Base-by-base conservation (phyloP, 148 eudicot genomes). In the Vaccinium myrtillus region DNA sequence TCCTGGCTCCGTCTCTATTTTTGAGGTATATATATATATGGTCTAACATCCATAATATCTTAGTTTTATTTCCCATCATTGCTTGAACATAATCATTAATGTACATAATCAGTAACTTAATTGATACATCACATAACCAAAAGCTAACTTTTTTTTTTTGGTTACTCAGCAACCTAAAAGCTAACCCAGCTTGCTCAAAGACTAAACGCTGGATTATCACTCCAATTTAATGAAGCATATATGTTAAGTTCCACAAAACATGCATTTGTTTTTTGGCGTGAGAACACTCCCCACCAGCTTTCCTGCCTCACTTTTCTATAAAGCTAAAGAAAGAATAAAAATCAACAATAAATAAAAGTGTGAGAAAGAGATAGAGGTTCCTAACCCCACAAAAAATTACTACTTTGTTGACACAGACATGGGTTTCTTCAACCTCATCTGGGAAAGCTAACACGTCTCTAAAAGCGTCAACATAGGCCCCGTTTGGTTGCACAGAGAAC, bases 231-330 rank as follows among this genome's bases (percentile, higher is more conserved):
- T 85, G 85, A 78, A 82, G 30, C 4, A 65, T 23, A 65, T 4
- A 0, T 58, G 6, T 56, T 46, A 76, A 81, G 80, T 54, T 83
- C 86, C 87, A 80, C 83, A 56, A 81, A 69, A 25, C 27, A n/a
- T n/a, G n/a, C n/a, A 53, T 32, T 87, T 85, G 77, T 87, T 88
- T 82, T 78, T 49, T 79, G 85, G 86, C 89, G 71, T 46, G 84
- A 88, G 87, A 85, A 87, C 84, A 87, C 86, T 77, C 82, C 70
- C 85, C 89, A 86, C 82, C 84, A 83, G 83, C 90, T 88, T 93
- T 92, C 74, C 74, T 75, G 82, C 88, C 87, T 90, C 87, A 80
- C 92, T 91, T 89, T 87, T 79, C 85, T 79, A 89, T 86, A 94
- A 93, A 93, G 93, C 84, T 87, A 94, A 89, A 87, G 87, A 75